Conservation (phyloP, 2,329 filamentous ascomycete species). For the Colletotrichum aenigma region DNA sequence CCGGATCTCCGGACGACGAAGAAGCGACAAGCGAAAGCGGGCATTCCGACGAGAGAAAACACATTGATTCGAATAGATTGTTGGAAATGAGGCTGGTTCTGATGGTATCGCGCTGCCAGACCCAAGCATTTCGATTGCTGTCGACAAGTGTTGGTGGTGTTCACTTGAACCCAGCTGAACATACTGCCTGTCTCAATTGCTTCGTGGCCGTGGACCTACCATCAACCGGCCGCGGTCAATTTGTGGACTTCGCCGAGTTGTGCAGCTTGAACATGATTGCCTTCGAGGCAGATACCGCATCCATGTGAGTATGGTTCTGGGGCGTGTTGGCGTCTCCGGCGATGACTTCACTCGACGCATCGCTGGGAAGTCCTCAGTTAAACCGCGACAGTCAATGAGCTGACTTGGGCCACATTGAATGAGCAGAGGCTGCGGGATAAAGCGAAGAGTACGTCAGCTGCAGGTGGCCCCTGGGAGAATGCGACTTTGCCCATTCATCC, state of each 20-base stretch:
- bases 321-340: neutral
- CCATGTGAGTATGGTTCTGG: neutral
- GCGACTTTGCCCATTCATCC: neutral
- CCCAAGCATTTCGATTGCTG: neutral
- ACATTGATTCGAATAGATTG: neutral
- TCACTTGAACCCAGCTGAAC: neutral
- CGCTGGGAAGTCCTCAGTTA: neutral
- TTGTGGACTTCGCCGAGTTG: neutral
- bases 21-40: neutral
- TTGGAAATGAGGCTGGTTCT: neutral
- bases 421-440: neutral
- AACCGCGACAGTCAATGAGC: neutral
- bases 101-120: neutral
- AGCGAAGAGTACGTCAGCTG: neutral
- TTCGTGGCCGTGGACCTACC: neutral
- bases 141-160: neutral
- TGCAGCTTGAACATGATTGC: neutral
- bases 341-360: neutral
- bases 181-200: neutral
- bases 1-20: neutral
- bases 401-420: neutral
- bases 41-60: neutral
- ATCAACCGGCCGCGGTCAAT: neutral
- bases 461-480: neutral
- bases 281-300: neutral